These are phyloP conservation scores for Pyrrhoderma noxium DNA, from an alignment of 1,284 basidiomycete species.

Conservation along the genomic window DNA sequence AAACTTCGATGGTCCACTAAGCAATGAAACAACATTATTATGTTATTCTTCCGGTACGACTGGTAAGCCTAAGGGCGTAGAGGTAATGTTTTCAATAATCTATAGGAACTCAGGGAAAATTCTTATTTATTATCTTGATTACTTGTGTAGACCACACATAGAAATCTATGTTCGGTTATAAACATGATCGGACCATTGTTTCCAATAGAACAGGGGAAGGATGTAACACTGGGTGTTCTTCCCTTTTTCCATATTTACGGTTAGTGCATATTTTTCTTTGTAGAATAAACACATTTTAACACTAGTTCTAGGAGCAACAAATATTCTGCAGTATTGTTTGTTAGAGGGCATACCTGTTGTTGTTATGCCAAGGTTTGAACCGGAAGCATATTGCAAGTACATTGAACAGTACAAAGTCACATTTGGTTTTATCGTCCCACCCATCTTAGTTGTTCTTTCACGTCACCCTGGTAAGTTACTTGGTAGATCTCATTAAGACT, in stretches of 20 bases:
- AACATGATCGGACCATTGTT: conserved; percentile 38
- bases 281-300: not conserved
- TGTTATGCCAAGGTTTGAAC: conserved; percentile 69
- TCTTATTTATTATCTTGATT: not conserved
- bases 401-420: conserved; percentile 64
- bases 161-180: conserved; percentile 49
- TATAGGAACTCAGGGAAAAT: not conserved
- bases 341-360: conserved; percentile 52
- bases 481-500: not conserved
- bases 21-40: conserved; percentile 50
- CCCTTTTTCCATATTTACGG: conserved; percentile 60
- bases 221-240: conserved; percentile 49
- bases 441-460: conserved; percentile 69
- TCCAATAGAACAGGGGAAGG: conserved; percentile 33
- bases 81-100: conserved; percentile 22
- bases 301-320: conserved; percentile 37
- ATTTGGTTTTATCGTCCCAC: conserved; percentile 68
- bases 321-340: conserved; percentile 57
- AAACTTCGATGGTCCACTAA: conserved; percentile 39
- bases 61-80: conserved; percentile 46
- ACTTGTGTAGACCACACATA: conserved; percentile 48
- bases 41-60: conserved; percentile 67
- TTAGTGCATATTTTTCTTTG: too few relatives aligned
- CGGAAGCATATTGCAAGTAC: conserved; percentile 58
- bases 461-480: conserved; percentile 47